Percentiles rank a stretch among this genome's conserved stretches.
phyloP scores from a whole-genome alignment of 352 stramenopile species.

The Pythium utonaiense region DNA sequence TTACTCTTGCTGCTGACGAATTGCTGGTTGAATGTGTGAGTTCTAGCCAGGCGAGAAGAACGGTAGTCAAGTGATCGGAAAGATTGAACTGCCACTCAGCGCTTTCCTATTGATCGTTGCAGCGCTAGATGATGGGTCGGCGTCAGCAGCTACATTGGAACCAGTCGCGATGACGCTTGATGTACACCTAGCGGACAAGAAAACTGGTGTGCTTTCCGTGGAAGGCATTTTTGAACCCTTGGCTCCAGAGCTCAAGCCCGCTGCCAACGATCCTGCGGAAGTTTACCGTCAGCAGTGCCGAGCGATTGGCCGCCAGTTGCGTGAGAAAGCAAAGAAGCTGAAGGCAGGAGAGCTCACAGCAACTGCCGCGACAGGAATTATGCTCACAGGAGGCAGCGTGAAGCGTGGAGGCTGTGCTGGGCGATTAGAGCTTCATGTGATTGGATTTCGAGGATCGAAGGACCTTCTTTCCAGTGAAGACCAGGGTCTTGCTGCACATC shows the following conservation, averaged over 20 bases:
- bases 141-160: not conserved
- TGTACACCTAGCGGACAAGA: constrained; percentile 28
- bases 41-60: constrained; percentile 41
- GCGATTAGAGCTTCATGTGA: constrained; percentile 38
- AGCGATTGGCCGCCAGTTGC: constrained; percentile 8
- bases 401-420: constrained; percentile 17
- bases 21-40: not conserved
- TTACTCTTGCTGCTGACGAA: not conserved
- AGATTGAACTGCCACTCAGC: constrained; percentile 36
- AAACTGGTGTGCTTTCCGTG: constrained; percentile 31
- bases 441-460: constrained; percentile 15
- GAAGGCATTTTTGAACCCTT: constrained; percentile 46
- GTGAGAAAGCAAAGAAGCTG: constrained; percentile 21
- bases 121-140: not conserved
- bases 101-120: constrained; percentile 28
- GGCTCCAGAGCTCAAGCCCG: constrained; percentile 5
- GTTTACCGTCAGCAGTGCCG: constrained; percentile 16
- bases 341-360: constrained; percentile 16
- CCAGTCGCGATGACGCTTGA: constrained; percentile 30
- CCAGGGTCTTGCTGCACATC: constrained; percentile 22
- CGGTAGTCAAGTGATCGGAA: constrained; percentile 33
- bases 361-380: not conserved
- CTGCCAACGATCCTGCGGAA: constrained; percentile 12
- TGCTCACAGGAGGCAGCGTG: not conserved
- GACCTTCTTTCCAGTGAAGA: constrained; percentile 8